Evolutionary conservation across 495 filamentous ascomycete genomes (phyloP).

Genomic region (Chlorociboria aeruginascens): DNA sequence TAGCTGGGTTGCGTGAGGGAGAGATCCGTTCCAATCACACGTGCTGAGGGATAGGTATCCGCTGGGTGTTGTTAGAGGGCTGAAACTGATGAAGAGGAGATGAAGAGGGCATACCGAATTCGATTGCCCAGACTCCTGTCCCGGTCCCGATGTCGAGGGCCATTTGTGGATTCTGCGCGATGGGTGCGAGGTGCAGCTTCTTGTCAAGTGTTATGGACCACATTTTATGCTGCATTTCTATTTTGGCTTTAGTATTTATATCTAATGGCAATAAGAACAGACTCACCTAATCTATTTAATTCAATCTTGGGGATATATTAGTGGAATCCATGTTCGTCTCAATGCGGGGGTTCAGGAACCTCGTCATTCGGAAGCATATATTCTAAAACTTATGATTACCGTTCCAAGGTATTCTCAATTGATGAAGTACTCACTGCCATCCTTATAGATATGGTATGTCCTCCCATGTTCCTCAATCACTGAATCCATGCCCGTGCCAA

Average conservation of each 20-base stretch:
- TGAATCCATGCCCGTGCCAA: too few relatives aligned
- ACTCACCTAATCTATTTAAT: too few relatives aligned
- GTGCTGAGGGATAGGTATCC: background rate
- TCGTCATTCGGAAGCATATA: slow-evolving; percentile 28
- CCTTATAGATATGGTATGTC: slow-evolving; percentile 25
- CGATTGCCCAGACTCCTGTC: slow-evolving; percentile 24
- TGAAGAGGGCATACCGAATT: slow-evolving; percentile 15
- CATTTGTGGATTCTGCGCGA: slow-evolving; percentile 7
- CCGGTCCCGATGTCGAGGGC: slow-evolving; percentile 18
- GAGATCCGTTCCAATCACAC: slow-evolving; percentile 25
- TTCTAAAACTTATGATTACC: background rate
- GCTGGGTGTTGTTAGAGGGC: slow-evolving; percentile 5
- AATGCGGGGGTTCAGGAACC: background rate
- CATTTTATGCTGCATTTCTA: slow-evolving; percentile 6
- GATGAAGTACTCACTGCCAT: slow-evolving; percentile 15
- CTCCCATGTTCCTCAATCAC: slow-evolving; percentile 21
- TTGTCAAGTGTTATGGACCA: slow-evolving; percentile 4
- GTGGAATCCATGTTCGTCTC: too few relatives aligned
- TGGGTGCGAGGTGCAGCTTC: slow-evolving; percentile 12
- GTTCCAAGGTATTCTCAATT: background rate
- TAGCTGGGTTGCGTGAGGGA: slow-evolving; percentile 21
- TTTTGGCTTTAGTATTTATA: too few relatives aligned
- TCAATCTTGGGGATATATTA: too few relatives aligned
- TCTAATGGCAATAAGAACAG: too few relatives aligned
- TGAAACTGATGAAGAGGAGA: background rate